Percentiles rank a stretch among this genome's conserved stretches.
phyloP scores from a whole-genome alignment of 768 basidiomycete species.

The Zangia roseola region DNA sequence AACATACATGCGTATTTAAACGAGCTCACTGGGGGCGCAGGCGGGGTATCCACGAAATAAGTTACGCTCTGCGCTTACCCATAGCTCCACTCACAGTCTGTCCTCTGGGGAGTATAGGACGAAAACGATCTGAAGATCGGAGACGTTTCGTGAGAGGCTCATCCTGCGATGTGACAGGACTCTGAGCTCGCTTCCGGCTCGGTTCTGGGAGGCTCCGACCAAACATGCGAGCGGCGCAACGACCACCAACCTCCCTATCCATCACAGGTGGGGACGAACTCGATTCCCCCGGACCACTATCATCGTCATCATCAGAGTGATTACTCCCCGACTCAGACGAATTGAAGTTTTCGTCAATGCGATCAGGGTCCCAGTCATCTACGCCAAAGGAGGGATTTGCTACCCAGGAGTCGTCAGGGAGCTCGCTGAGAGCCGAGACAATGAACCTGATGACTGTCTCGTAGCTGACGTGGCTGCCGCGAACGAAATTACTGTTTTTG shows the following conservation, averaged over 20 bases:
- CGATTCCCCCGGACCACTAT: not conserved
- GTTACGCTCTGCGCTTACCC: not conserved
- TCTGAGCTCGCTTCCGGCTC: not conserved
- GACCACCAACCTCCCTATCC: not conserved
- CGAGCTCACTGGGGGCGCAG: too few species aligned
- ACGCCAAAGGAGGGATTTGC: not conserved
- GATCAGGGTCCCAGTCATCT: not conserved
- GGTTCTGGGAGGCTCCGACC: not conserved
- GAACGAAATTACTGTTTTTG: too few species aligned
- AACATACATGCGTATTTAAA: too few species aligned
- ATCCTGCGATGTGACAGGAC: not conserved
- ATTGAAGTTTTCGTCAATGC: not conserved
- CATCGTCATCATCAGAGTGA: too few species aligned
- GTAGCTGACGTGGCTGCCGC: too few species aligned
- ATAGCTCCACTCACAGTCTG: not conserved
- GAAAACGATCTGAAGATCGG: not conserved
- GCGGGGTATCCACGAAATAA: too few species aligned
- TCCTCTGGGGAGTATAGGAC: too few species aligned
- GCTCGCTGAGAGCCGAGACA: not conserved
- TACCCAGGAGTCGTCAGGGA: not conserved
- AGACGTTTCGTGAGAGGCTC: not conserved
- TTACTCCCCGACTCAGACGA: not conserved
- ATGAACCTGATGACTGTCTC: too few species aligned
- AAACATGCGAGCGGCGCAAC: not conserved
- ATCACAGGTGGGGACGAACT: not conserved